phyloP scores from a whole-genome alignment of 257 asterid species.

The Thymus quinquecostatus region DNA sequence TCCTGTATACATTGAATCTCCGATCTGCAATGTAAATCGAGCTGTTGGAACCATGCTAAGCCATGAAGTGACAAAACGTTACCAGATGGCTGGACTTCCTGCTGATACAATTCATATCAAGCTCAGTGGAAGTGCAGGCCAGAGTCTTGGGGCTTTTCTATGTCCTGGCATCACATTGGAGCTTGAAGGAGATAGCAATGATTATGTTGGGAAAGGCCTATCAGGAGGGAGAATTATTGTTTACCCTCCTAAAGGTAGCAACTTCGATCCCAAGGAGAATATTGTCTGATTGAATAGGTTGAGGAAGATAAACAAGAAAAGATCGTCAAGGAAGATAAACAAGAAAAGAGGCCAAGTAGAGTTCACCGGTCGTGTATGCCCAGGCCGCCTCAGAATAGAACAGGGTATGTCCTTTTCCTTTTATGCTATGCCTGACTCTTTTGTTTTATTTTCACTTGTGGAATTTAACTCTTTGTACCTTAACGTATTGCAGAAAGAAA shows the following conservation, averaged over 20 bases:
- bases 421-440: neutral
- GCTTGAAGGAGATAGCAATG: slow-evolving; percentile 99
- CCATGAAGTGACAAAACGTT: slow-evolving; percentile 89
- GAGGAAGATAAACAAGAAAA: slow-evolving; percentile 34
- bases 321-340: slow-evolving; percentile 1
- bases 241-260: slow-evolving; percentile 90
- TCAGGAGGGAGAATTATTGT: slow-evolving; percentile 93
- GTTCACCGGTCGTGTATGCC: too few species aligned
- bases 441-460: neutral
- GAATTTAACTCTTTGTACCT: neutral
- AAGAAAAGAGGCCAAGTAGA: slow-evolving; percentile 61
- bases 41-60: slow-evolving; percentile 99
- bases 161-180: slow-evolving; percentile 93
- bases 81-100: slow-evolving; percentile 77
- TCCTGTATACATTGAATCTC: slow-evolving; percentile 86
- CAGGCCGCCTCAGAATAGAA: slow-evolving; percentile 84
- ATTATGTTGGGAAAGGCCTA: slow-evolving; percentile 96
- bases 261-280: slow-evolving; percentile 87
- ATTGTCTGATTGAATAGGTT: slow-evolving; percentile 67
- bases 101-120: slow-evolving; percentile 85
- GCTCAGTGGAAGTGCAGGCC: slow-evolving; percentile 96
- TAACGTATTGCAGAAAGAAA: slow-evolving; percentile 57
- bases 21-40: slow-evolving; percentile 87
- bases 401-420: slow-evolving; percentile 55
- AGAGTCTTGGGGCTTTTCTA: slow-evolving; percentile 97